Base-by-base conservation (phyloP, 345 rosid species). In the Bretschneidera sinensis region DNA sequence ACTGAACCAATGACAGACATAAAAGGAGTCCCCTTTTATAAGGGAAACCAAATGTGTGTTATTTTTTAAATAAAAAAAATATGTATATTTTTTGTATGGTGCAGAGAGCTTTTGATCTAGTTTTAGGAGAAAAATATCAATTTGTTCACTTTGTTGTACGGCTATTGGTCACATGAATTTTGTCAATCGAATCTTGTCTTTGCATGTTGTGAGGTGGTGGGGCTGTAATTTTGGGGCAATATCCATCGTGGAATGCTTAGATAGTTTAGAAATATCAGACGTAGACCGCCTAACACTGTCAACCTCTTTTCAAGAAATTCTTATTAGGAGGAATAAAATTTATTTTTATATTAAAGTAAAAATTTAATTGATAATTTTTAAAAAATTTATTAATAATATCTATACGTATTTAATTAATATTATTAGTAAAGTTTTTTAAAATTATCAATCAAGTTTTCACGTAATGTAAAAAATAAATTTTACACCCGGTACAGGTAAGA, bases 91-190 rank as follows among this genome's bases (percentile, higher is more conserved):
- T 15, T 33, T 57, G 56, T 23, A 59, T 11, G 71, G 71, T 28
- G 57, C 57, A 57, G 56, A 65, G 39, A 22, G 50, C 15, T 23
- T 43, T 18, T 24, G 52, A 6, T n/a, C n/a, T n/a, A 14, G 35
- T n/a, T n/a, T 43, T 18, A 43, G 52, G 10, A 14, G 35, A 13
- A 47, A 59, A 67, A 65, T 6, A 67, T 53, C 71, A 45, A 31
- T 17, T 14, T 31, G 63, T 24, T 5, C 17, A 34, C 25, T 50
- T 52, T 5, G 11, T 39, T 5, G 11, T 4, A 13, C 45, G 1
- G 11, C 15, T 4, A 5, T 28, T 5, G 15, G 4, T 7, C 45
- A 39, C 45, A 39, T 5, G 45, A 1, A 14, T 5, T 39, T 39
- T 39, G 4, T 11, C 15, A 39, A 4, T 39, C 11, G 45, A 13